Evolutionary conservation across 164 flowering plant genomes (phyloP), one percentile per base, ranked within the genome.

Genomic region (Protea cynaroides): DNA sequence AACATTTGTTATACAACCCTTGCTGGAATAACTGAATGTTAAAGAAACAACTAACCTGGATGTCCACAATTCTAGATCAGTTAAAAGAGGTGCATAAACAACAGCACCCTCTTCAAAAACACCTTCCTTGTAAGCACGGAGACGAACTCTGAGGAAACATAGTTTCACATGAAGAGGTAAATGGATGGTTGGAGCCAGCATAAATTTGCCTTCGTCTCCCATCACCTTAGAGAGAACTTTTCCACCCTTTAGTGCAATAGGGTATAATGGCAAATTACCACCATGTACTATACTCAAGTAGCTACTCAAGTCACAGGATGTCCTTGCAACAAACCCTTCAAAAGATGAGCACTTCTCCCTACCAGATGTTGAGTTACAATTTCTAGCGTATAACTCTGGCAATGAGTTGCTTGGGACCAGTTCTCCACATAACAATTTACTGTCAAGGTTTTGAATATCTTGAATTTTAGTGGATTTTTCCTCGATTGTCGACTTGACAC

Each of bases 101-200:
- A 88, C 78, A 37, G 90, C 93, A 61, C 97, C 96, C 63, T 89
- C 90, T 65, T 94, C 97, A 69, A 91, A 85, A 66, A 61, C 70
- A n/a, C 97, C 99, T 77, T 80, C 84, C 70, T 79, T 85, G 74
- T 62, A 81, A 63, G 94, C 87, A 71, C 74, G 88, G 44, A 94
- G 80, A 82, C 71, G 72, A 66, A 88, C 86, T 74, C 96, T 79
- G 37, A 94, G 62, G 44, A 81, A 89, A 64, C 89, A 85, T 63
- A 76, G 60, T 60, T 74, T 80, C 34, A 71, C 65, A 29, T 71
- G 56, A 21, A 61, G n/a, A 60, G 55, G 63, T 8, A 63, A 47
- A 22, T 29, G 69, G 43, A 43, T 29, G 25, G 23, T 68, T 17
- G 58, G 71, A 23, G 11, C 58, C 70, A 44, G 64, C 8, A 63